phyloP scores from a whole-genome alignment of 1,284 basidiomycete species.

The Kwoniella shivajii region DNA sequence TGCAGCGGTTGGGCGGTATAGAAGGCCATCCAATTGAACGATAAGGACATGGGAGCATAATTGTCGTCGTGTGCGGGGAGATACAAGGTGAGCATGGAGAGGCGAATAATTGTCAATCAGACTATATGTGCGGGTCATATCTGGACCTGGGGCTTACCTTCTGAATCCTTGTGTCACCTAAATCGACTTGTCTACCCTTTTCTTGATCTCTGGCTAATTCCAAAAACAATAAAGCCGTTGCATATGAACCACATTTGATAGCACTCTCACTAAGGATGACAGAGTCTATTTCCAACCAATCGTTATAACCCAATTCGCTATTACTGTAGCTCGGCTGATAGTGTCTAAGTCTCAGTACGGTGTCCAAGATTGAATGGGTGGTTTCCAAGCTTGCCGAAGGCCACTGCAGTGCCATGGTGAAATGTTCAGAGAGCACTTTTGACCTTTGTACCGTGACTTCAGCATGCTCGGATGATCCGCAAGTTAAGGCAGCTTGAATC shows the following conservation, averaged over 20 bases:
- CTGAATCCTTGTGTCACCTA: conserved; percentile 33
- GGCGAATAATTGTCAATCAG: background rate
- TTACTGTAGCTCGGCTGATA: conserved; percentile 58
- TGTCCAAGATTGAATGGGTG: conserved; percentile 66
- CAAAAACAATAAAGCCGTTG: conserved; percentile 84
- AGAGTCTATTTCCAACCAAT: conserved; percentile 81
- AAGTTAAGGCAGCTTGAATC: conserved; percentile 67
- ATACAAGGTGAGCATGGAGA: too few species aligned
- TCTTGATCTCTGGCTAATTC: conserved; percentile 72
- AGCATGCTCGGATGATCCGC: conserved; percentile 19
- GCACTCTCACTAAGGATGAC: conserved; percentile 72
- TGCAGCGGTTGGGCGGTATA: too few species aligned
- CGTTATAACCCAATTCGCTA: conserved; percentile 69
- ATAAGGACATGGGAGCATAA: too few species aligned
- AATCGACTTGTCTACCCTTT: conserved; percentile 18
- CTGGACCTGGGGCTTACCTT: conserved; percentile 28
- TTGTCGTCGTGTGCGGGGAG: too few species aligned
- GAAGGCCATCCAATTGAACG: too few species aligned
- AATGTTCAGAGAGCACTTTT: conserved; percentile 63
- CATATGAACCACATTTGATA: conserved; percentile 76
- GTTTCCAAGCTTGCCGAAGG: conserved; percentile 23
- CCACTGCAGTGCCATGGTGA: conserved; percentile 55
- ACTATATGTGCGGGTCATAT: background rate
- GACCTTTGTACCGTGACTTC: conserved; percentile 4
- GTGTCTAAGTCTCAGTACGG: conserved; percentile 78